phyloP scores from a whole-genome alignment of 2,329 filamentous ascomycete genomes.

The Colletotrichum incanum region DNA sequence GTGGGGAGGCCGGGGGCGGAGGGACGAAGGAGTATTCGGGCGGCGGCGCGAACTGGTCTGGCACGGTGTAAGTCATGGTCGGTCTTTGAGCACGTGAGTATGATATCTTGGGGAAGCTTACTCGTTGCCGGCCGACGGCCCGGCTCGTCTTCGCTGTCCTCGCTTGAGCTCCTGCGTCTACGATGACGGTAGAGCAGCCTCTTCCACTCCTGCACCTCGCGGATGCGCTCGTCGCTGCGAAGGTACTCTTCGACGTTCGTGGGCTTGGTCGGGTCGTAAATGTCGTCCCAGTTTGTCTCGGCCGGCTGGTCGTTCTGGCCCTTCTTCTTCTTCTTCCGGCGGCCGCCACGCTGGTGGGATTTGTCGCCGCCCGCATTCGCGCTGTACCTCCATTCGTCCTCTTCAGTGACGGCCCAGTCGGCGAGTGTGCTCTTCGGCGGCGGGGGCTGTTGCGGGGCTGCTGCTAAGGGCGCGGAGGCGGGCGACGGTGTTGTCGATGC shows the following conservation, averaged over 20 bases:
- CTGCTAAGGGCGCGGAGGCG: constrained; percentile 53
- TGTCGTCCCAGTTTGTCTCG: constrained; percentile 89
- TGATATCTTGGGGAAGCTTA: constrained; percentile 41
- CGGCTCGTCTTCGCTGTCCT: constrained; percentile 62
- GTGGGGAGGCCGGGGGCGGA: constrained; percentile 64
- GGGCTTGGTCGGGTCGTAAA: constrained; percentile 88
- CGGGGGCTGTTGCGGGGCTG: constrained; percentile 56
- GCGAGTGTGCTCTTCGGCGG: constrained; percentile 79
- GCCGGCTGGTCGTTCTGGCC: constrained; percentile 69
- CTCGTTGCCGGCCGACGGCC: constrained; percentile 48
- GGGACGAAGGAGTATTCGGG: constrained; percentile 71
- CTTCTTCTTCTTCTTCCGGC: constrained; percentile 83
- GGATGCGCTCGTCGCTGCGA: constrained; percentile 85
- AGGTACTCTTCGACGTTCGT: constrained; percentile 90
- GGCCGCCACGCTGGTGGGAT: constrained; percentile 82
- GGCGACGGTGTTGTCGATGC: constrained; percentile 52
- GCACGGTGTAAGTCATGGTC: constrained; percentile 43
- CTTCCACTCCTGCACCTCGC: constrained; percentile 89
- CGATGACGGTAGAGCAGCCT: constrained; percentile 82
- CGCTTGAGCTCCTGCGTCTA: constrained; percentile 59
- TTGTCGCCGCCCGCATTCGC: constrained; percentile 59
- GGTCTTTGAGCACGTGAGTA: constrained; percentile 1
- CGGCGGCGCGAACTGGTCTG: constrained; percentile 75
- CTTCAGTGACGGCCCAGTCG: constrained; percentile 83
- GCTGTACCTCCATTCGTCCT: constrained; percentile 84